Evolutionary conservation across 2,329 filamentous ascomycete genomes (phyloP), one percentile per base, ranked within the genome.

Genomic region (Colletotrichum godetiae): DNA sequence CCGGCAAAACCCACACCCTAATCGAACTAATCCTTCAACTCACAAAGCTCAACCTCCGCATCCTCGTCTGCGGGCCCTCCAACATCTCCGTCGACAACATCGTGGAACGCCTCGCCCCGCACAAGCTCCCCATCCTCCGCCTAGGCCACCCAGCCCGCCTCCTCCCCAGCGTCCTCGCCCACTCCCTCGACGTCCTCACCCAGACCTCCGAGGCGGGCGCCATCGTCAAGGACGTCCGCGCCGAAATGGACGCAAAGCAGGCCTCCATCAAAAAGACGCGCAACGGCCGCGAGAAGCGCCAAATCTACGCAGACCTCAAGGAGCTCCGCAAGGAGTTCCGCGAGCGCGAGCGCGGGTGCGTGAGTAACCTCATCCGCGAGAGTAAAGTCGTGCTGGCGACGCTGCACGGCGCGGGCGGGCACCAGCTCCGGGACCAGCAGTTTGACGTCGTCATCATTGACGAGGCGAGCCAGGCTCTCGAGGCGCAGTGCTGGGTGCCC

Each of bases 31-130:
- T 99, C 74, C 87, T 97, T n/a, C 97, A 99, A 80, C 86, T 98
- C 77, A 86, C 97, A 67, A 92, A 92, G 79, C 90, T 90, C 29
- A 89, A 91, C 42, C 88, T 92, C 67, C 91, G 95, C 1, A 87
- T 98, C 12, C 88, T 98, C 1, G 96, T 98, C n/a, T 98, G 97
- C 78, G 97, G 96, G 0, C 97, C 97, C 0, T 98, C 95, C 35
- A 99, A 99, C 81, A 95, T 99, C 77, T 97, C 95, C 0, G 97
- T 99, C 1, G 97, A 99, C 88, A 99, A 99, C 80, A 97, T 99
- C 71, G 95, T 98, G 10, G 97, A 99, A 83, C 92, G 97, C 8
- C 89, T 98, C 1, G 91, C 95, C 2, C 91, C 94, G 0, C 93
- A 95, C 81, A 95, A 95, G 78, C 88, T 98, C 1, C 93, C 95